Conservation (phyloP, 2,329 filamentous ascomycete species). For the Huntiella savannae region DNA sequence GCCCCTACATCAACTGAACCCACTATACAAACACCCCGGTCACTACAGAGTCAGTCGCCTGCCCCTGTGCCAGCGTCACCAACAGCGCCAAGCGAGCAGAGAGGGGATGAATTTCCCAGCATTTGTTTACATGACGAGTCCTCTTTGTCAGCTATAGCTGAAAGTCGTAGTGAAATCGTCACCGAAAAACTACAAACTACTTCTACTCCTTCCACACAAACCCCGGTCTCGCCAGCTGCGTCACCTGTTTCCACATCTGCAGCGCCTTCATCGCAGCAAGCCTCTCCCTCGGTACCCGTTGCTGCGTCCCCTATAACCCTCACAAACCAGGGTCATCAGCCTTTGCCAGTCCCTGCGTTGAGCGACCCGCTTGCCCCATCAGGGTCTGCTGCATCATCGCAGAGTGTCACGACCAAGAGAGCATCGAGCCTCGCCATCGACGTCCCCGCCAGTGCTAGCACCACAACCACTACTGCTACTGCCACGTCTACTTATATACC, state of each 20-base stretch:
- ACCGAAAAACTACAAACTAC: no score
- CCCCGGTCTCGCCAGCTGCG: constrained; percentile 6
- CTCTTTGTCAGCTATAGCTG: no score
- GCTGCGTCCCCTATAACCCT: constrained; percentile 5
- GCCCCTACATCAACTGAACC: not conserved
- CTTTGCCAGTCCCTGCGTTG: not conserved
- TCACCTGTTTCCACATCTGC: constrained; percentile 7
- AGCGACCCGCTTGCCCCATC: not conserved
- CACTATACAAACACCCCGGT: not conserved
- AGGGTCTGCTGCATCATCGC: not conserved
- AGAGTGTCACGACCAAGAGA: not conserved
- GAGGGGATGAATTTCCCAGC: constrained; percentile 20
- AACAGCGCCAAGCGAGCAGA: not conserved
- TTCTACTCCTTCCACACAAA: not conserved
- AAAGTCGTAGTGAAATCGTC: no score
- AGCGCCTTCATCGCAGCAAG: not conserved
- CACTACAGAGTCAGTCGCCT: constrained; percentile 1
- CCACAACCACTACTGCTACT: not conserved
- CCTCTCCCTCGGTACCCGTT: not conserved
- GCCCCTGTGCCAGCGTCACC: not conserved
- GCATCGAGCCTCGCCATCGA: not conserved
- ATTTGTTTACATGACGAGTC: constrained; percentile 24
- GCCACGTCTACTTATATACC: not conserved
- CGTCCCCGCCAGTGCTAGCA: not conserved
- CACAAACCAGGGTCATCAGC: constrained; percentile 5